These are phyloP conservation scores for Kodamaea alishanica DNA, from an alignment of 1,139 yeast genomes.

Conservation along the genomic window DNA sequence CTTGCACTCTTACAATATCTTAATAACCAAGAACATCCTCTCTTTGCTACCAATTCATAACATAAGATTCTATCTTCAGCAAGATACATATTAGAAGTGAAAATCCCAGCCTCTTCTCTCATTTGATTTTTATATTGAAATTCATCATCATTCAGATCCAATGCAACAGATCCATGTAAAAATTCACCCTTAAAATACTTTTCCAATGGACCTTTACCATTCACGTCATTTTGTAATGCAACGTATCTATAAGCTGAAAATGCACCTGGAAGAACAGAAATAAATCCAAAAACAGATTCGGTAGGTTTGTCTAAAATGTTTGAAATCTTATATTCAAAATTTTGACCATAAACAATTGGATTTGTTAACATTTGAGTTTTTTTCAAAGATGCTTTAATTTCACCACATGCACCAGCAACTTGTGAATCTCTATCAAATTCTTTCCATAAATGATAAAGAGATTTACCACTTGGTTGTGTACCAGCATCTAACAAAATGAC, in stretches of 20 bases:
- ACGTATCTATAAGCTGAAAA: slow-evolving; percentile 43
- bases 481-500: slow-evolving; percentile 47
- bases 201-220: slow-evolving; percentile 45
- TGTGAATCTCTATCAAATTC: slow-evolving; percentile 46
- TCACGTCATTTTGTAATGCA: slow-evolving; percentile 42
- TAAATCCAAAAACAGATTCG: slow-evolving; percentile 45
- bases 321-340: slow-evolving; percentile 46
- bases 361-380: slow-evolving; percentile 40
- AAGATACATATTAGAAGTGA: slow-evolving; percentile 49
- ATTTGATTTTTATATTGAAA: slow-evolving; percentile 38
- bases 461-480: slow-evolving; percentile 46
- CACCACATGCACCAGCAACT: slow-evolving; percentile 53
- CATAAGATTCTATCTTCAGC: slow-evolving; percentile 51
- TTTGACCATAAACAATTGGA: slow-evolving; percentile 47
- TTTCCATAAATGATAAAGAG: slow-evolving; percentile 48
- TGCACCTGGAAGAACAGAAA: slow-evolving; percentile 47
- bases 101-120: slow-evolving; percentile 47
- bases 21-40: slow-evolving; percentile 43
- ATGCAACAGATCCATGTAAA: slow-evolving; percentile 43
- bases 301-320: slow-evolving; percentile 47
- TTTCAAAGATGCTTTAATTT: slow-evolving; percentile 42
- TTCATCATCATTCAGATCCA: slow-evolving; percentile 47
- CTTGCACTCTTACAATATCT: slow-evolving; percentile 45
- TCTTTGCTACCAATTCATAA: slow-evolving; percentile 47
- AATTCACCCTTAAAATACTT: slow-evolving; percentile 50